These are phyloP conservation scores for Immersiporthe knoxdaviesiana DNA, from an alignment of 2,329 filamentous ascomycete species.

Conservation along the genomic window DNA sequence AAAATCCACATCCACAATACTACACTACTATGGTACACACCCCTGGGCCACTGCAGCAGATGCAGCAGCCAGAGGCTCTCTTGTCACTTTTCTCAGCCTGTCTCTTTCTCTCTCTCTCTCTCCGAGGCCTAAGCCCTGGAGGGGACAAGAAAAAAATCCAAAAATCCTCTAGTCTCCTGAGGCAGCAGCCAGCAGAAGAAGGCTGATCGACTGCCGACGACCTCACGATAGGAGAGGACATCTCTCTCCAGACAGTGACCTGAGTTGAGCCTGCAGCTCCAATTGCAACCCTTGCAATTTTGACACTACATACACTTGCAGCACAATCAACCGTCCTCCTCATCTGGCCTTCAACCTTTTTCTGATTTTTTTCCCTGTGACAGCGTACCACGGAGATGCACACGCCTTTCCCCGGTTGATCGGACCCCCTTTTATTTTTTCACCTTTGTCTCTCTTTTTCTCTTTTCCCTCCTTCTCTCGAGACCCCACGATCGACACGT, in stretches of 20 bases:
- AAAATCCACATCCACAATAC: neutral
- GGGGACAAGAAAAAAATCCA: neutral
- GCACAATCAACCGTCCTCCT: neutral
- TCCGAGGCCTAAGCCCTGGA: neutral
- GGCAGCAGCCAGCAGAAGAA: neutral
- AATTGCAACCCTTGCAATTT: neutral
- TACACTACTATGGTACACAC: neutral
- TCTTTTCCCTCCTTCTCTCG: neutral
- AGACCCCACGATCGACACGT: slow-evolving; percentile 3
- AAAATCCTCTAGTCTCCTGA: neutral
- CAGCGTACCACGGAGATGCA: neutral
- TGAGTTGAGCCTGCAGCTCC: neutral
- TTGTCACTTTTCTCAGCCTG: too few relatives aligned
- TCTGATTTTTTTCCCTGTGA: neutral
- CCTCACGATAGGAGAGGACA: neutral
- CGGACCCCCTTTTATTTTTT: neutral
- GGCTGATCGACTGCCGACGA: neutral
- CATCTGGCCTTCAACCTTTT: neutral
- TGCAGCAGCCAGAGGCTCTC: neutral
- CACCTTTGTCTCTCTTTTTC: neutral
- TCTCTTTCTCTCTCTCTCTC: too few relatives aligned
- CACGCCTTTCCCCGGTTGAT: neutral
- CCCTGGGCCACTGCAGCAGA: neutral
- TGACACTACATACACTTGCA: neutral
- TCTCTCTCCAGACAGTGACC: neutral